phyloP scores from a whole-genome alignment of 2,329 filamentous ascomycete species.

The Penicillium sp. region DNA sequence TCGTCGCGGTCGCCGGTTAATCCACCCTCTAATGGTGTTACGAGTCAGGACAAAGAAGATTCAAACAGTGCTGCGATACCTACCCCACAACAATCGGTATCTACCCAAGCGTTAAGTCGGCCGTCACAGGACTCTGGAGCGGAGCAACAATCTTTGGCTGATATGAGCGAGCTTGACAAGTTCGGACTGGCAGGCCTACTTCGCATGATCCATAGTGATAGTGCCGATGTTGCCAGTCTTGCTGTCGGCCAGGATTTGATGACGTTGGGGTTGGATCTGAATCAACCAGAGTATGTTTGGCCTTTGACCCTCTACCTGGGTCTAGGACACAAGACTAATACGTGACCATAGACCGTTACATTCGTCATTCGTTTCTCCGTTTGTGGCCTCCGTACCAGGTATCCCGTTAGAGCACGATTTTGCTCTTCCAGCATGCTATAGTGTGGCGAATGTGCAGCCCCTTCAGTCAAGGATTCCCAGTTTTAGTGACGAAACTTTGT shows the following conservation, averaged over 20 bases:
- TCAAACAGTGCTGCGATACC: constrained; percentile 39
- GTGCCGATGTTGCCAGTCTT: constrained; percentile 57
- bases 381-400: constrained; percentile 61
- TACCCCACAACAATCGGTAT: constrained; percentile 41
- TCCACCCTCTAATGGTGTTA: constrained; percentile 48
- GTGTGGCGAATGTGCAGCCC: constrained; percentile 68
- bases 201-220: constrained; percentile 61
- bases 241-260: constrained; percentile 69
- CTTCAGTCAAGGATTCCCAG: constrained; percentile 62
- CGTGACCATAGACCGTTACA: constrained; percentile 57
- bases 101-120: constrained; percentile 38
- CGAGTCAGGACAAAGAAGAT: constrained; percentile 52
- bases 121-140: constrained; percentile 42
- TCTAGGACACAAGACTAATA: constrained; percentile 1
- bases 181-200: constrained; percentile 66
- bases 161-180: constrained; percentile 65
- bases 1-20: constrained; percentile 49
- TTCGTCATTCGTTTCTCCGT: constrained; percentile 67
- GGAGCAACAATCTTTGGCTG: constrained; percentile 51
- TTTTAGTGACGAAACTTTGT: constrained; percentile 68
- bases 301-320: not conserved
- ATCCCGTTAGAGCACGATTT: constrained; percentile 68
- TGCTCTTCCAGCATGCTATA: constrained; percentile 66
- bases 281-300: constrained; percentile 60
- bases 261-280: constrained; percentile 67